These are phyloP conservation scores for Clavariopsis aquatica DNA, from an alignment of 495 filamentous ascomycete genomes.

Conservation along the genomic window DNA sequence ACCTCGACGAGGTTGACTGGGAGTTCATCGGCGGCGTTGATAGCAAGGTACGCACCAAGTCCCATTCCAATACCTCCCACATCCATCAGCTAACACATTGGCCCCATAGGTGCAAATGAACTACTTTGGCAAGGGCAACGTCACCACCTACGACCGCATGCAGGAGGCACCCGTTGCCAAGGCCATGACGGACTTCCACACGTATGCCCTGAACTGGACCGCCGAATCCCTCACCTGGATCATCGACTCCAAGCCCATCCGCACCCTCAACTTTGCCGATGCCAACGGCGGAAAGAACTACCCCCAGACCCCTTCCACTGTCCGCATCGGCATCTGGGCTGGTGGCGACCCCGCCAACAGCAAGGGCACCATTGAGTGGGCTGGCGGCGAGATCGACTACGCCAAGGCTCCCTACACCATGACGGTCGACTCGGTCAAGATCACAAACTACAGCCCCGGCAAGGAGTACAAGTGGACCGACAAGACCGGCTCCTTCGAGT, in stretches of 20 bases:
- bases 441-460: conserved; percentile 69
- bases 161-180: conserved; percentile 57
- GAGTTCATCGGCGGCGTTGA: conserved; percentile 50
- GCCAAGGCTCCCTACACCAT: conserved; percentile 70
- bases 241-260: conserved; percentile 68
- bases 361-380: conserved; percentile 65
- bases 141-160: conserved; percentile 64
- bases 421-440: conserved; percentile 65
- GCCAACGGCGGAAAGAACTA: conserved; percentile 59
- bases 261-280: conserved; percentile 67
- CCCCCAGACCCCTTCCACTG: conserved; percentile 83
- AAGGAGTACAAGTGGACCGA: conserved; percentile 71
- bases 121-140: conserved; percentile 84
- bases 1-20: conserved; percentile 89
- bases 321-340: conserved; percentile 83
- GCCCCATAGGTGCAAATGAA: conserved; percentile 73
- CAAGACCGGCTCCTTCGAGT: conserved; percentile 53
- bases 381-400: conserved; percentile 76
- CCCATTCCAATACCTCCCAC: too few relatives aligned
- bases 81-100: too few relatives aligned
- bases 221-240: conserved; percentile 68
- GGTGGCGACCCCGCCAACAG: conserved; percentile 65
- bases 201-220: conserved; percentile 85
- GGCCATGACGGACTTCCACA: conserved; percentile 65
- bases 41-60: too few relatives aligned